Base-by-base conservation (phyloP, 371 early-diverging fungal species). In the Blakeslea trispora region DNA sequence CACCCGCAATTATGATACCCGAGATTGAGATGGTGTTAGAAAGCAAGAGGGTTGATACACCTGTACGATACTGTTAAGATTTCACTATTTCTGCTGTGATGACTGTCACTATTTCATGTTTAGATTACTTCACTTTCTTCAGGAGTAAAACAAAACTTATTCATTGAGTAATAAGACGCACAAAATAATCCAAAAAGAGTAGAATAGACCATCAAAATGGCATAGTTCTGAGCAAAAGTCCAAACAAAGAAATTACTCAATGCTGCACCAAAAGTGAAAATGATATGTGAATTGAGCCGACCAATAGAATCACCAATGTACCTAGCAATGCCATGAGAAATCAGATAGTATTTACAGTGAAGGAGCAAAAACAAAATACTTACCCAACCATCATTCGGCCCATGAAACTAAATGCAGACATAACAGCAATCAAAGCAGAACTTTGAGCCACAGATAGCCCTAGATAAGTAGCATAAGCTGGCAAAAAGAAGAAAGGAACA, bases 131-230 rank as follows among this genome's bases (percentile, higher is more conserved):
- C n/a, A n/a, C 11, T 18, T 15, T 52, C 15, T 32, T 9, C 22
- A 21, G 10, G 43, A 32, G 2, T n/a, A n/a, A 21, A 44, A 17
- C 3, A 44, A 6, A 14, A 23, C 35, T 56, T 56, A 56, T 50
- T 50, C 50, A 50, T 50, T 1, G 69, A 54, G 45, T 64, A 69
- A 28, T 61, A 64, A 37, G 69, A 84, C 10, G 85, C 89, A 18
- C 82, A 73, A 37, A 80, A 74, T 28, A 86, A 47, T 10, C 87
- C 87, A 50, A 81, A 87, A 28, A 81, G 24, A 28, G 81, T 50
- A n/a, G 77, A 64, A 57, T 83, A 85, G 2, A 68, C 64, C 21
- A 80, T 48, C 31, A 82, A 58, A 1, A 72, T 63, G 0, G 68
- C 68, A 44, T 75, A 76, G 17, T 55, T 50, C 40, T 64, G 46